Percentiles rank a stretch among this genome's conserved stretches.
These are phyloP conservation scores for Alternaria gansuensis DNA, from an alignment of 2,329 filamentous ascomycete species.

Conservation along the genomic window DNA sequence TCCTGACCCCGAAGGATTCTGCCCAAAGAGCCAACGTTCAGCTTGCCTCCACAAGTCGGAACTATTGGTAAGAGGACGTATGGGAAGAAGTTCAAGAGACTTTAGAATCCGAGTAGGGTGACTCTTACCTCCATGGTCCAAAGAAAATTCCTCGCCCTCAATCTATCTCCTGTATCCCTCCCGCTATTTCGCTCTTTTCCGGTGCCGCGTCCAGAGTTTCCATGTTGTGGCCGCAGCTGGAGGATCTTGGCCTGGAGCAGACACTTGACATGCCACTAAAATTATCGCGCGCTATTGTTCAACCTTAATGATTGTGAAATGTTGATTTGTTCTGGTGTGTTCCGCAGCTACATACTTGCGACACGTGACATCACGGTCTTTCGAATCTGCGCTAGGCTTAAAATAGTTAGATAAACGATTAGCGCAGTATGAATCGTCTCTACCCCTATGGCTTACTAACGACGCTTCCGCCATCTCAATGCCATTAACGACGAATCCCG, in stretches of 20 bases:
- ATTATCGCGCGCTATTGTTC: not conserved
- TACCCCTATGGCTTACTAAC: not conserved
- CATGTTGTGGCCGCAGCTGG: not conserved
- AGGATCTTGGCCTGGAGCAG: not conserved
- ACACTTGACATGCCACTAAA: not conserved
- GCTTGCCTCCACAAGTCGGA: no score
- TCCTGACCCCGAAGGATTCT: no score
- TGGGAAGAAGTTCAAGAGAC: no score
- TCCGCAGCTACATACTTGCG: not conserved
- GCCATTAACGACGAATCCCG: not conserved
- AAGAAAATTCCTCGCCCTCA: no score
- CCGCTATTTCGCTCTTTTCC: no score
- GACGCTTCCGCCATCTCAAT: not conserved
- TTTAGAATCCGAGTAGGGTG: no score
- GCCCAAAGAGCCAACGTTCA: no score
- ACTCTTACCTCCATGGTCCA: no score
- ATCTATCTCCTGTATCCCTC: no score
- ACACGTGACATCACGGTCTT: not conserved
- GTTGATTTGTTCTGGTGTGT: not conserved
- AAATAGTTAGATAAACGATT: not conserved
- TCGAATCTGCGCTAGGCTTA: not conserved
- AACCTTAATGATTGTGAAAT: not conserved
- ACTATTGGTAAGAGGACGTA: no score
- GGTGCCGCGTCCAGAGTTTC: no score
- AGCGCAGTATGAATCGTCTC: not conserved